Evolutionary conservation across 345 rosid genomes (phyloP).

Genomic region (Lenwebbia sp.): DNA sequence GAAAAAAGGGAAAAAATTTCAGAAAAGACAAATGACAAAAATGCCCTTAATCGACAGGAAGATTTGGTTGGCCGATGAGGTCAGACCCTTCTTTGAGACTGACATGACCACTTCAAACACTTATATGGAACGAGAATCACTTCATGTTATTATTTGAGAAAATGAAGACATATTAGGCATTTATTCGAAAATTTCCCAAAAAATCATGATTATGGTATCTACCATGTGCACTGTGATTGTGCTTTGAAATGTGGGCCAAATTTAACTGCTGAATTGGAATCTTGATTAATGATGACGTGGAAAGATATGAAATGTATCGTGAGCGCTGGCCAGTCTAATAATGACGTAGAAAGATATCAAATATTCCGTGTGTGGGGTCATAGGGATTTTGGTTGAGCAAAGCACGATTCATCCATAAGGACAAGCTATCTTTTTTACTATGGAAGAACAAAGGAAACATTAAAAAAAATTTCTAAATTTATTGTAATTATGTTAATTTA

Average conservation of each 20-base stretch:
- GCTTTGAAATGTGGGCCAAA: background rate
- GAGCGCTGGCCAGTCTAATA: background rate
- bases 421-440: background rate
- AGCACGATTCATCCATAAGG: background rate
- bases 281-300: background rate
- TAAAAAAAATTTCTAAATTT: too few species aligned
- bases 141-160: too few species aligned
- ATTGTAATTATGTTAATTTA: too few species aligned
- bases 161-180: too few species aligned
- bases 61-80: too few species aligned
- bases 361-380: background rate
- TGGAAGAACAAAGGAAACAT: background rate
- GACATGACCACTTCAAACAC: too few species aligned
- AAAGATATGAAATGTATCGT: background rate
- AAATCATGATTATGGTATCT: background rate
- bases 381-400: accelerated
- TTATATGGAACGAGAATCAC: too few species aligned
- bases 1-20: too few species aligned
- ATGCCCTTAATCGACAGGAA: too few species aligned
- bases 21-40: too few species aligned
- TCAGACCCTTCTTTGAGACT: too few species aligned
- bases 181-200: too few species aligned
- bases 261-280: background rate
- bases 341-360: background rate
- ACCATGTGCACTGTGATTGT: background rate